Percentiles rank a stretch among this genome's conserved stretches.
Conservation (phyloP, 495 filamentous ascomycete species). For the Elasticomyces elasticus region DNA sequence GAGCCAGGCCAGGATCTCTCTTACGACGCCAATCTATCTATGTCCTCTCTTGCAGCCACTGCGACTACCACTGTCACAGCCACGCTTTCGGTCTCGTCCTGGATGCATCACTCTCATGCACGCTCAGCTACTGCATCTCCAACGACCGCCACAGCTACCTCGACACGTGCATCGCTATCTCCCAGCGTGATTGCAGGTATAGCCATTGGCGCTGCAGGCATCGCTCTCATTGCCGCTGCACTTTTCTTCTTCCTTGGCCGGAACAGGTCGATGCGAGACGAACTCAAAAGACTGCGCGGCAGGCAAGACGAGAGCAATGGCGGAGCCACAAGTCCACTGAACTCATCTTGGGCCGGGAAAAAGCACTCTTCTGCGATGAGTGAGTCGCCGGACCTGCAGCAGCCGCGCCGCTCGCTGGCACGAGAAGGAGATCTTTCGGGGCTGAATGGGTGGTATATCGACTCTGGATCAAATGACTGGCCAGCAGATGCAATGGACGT, state of each 20-base stretch:
- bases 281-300: neutral
- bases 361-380: too few relatives aligned
- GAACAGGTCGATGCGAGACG: conserved; percentile 16
- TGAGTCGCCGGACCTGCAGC: too few relatives aligned
- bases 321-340: too few relatives aligned
- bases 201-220: conserved; percentile 32
- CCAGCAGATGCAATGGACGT: too few relatives aligned
- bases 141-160: neutral
- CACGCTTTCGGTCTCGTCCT: neutral
- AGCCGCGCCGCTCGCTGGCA: too few relatives aligned
- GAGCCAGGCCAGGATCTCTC: conserved; percentile 35
- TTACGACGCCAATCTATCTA: conserved; percentile 19
- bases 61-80: conserved; percentile 15
- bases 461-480: too few relatives aligned
- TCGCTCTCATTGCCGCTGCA: conserved; percentile 31
- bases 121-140: neutral
- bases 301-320: too few relatives aligned
- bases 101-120: conserved; percentile 3
- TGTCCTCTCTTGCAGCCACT: conserved; percentile 14
- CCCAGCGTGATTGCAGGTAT: conserved; percentile 40
- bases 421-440: too few relatives aligned
- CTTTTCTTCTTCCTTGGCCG: conserved; percentile 36
- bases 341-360: too few relatives aligned
- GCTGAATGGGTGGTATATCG: too few relatives aligned
- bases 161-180: conserved; percentile 21